Evolutionary conservation across 2,329 filamentous ascomycete species (phyloP), one percentile per base, ranked within the genome.

Genomic region (Trichoderma atrobrunneum): DNA sequence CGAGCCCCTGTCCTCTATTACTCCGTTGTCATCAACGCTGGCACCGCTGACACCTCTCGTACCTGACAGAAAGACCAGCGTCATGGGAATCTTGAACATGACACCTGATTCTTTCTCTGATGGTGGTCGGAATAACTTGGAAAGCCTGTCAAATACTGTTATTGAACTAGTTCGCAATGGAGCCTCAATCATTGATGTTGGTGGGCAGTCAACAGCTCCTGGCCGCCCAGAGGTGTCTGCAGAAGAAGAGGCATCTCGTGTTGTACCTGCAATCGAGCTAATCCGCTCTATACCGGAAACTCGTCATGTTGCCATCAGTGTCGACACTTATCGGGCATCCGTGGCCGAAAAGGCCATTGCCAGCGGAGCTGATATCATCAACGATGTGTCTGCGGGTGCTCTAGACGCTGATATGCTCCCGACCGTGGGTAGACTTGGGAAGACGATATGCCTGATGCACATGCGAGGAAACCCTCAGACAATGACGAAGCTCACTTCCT

Each of bases 81-180:
- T 98, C 76, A 99, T 99, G 96, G 93, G 93, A 70, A 97, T 99
- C 74, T 86, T 98, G 60, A 99, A 99, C 81, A 84, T 97, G 67
- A 98, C 96, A 0, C 95, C 95, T 0, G 95, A 99, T 82, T 98
- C 95, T 11, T 99, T 99, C 84, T 98, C 95, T 1, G 95, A 98
- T 79, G 95, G 94, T 68, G 94, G 94, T 10, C 78, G 85, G 10
- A 88, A 94, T 80, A 82, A 83, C 57, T 78, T 84, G 28, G 78
- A 82, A 14, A 85, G 88, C 74, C 85, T 96, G 30, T 82, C 85
- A 14, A 78, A 84, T 14, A 92, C 88, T 1, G 86, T 95, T 18
- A 82, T 85, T 64, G 76, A 82, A 12, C 90, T 94, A 78, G 88
- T 97, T 73, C 81, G 83, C 51, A 84, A 85, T 8, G 94, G 95